phyloP scores from a whole-genome alignment of 2,329 filamentous ascomycete species.

The Aspergillus transmontanensis region DNA sequence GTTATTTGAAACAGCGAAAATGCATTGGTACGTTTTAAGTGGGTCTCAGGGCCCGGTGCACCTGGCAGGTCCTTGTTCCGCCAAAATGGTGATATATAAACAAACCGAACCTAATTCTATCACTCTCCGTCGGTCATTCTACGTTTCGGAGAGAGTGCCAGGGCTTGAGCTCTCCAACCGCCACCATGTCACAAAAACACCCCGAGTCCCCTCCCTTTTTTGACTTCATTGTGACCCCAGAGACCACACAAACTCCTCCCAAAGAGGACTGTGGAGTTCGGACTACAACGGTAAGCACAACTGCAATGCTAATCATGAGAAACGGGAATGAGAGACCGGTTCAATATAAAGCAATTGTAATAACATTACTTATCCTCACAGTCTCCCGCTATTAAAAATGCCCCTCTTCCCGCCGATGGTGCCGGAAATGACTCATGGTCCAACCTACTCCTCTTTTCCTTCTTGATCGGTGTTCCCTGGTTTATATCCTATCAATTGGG shows the following conservation, averaged over 20 bases:
- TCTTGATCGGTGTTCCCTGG: conserved; percentile 71
- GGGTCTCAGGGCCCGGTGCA: not conserved
- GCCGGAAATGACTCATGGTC: conserved; percentile 84
- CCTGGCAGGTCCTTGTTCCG: not conserved
- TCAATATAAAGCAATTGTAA: not conserved
- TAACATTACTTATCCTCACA: conserved; percentile 39
- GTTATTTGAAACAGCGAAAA: not conserved
- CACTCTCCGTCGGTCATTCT: not conserved
- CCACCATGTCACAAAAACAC: not conserved
- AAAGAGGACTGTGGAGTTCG: not conserved
- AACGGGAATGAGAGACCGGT: not conserved
- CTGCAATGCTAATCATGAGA: not conserved
- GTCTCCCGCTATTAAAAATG: conserved; percentile 92
- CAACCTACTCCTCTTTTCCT: conserved; percentile 72
- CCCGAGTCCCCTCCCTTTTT: not conserved
- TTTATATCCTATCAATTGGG: conserved; percentile 82
- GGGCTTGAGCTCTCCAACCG: not conserved
- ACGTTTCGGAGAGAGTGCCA: not conserved
- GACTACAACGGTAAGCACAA: not conserved
- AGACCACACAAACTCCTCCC: not conserved
- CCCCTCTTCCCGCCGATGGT: conserved; percentile 86
- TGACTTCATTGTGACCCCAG: not conserved
- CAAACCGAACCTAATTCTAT: not conserved
- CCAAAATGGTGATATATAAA: not conserved
- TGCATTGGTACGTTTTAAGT: not conserved